Percentiles rank a stretch among this genome's conserved stretches.
These are phyloP conservation scores for Populus tomentosa DNA, from an alignment of 441 rosid genomes.

Conservation along the genomic window DNA sequence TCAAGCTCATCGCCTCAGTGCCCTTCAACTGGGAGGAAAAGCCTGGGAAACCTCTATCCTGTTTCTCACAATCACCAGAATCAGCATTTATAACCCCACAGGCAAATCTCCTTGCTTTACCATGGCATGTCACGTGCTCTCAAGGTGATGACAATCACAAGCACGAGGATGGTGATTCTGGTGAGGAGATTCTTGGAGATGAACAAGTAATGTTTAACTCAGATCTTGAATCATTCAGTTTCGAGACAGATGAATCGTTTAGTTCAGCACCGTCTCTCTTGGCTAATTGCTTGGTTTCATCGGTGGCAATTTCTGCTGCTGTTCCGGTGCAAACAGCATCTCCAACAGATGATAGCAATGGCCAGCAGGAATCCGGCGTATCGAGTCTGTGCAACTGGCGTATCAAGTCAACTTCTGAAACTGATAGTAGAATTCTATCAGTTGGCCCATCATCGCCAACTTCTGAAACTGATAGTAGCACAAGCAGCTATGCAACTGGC, in stretches of 20 bases:
- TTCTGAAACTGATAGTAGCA: constrained; percentile 55
- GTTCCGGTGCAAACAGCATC: constrained; percentile 30
- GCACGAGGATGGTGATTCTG: not conserved
- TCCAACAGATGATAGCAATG: constrained; percentile 15
- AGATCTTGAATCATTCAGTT: constrained; percentile 34
- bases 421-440: no score
- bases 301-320: constrained; percentile 33
- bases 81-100: constrained; percentile 19
- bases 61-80: constrained; percentile 25
- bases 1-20: constrained; percentile 62
- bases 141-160: not conserved
- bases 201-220: constrained; percentile 20
- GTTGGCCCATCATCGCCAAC: constrained; percentile 42
- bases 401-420: no score
- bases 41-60: constrained; percentile 58
- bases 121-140: constrained; percentile 33
- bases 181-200: not conserved
- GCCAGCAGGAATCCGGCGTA: constrained; percentile 15
- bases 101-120: constrained; percentile 12
- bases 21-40: constrained; percentile 85
- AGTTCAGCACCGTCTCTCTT: constrained; percentile 50
- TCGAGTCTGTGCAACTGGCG: no score
- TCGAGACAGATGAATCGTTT: constrained; percentile 46
- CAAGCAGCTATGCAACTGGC: constrained; percentile 67
- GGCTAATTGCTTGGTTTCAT: constrained; percentile 37